Evolutionary conservation across 192 early-diverging fungal genomes (phyloP).

Genomic region (Cladochytrium replicatum): DNA sequence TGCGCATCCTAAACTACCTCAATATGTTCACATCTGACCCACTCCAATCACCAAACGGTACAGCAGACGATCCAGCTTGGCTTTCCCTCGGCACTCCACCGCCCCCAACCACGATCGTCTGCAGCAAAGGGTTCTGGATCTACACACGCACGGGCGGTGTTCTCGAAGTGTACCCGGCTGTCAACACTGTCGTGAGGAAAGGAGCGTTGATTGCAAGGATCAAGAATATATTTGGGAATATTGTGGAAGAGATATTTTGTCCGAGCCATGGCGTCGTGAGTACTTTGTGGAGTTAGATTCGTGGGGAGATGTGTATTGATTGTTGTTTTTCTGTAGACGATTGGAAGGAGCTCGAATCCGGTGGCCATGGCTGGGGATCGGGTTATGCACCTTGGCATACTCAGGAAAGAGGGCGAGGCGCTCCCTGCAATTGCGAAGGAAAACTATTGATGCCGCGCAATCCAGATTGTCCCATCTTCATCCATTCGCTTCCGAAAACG

Average conservation of each 20-base stretch:
- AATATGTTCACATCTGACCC: slow-evolving; percentile 42
- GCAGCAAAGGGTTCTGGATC: slow-evolving; percentile 60
- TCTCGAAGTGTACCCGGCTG: slow-evolving; percentile 69
- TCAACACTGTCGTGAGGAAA: slow-evolving; percentile 72
- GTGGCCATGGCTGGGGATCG: slow-evolving; percentile 81
- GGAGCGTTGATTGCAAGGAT: slow-evolving; percentile 77
- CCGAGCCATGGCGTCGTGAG: slow-evolving; percentile 67
- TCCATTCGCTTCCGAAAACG: too few species aligned
- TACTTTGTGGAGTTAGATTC: background rate
- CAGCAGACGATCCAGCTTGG: slow-evolving; percentile 2
- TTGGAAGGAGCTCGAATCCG: slow-evolving; percentile 75
- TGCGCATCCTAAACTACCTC: slow-evolving; percentile 54
- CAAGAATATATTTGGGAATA: slow-evolving; percentile 81
- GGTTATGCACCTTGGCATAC: slow-evolving; percentile 74
- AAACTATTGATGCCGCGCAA: too few species aligned
- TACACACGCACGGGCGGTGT: slow-evolving; percentile 82
- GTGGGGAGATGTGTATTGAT: background rate
- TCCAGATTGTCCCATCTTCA: too few species aligned
- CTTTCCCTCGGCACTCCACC: slow-evolving; percentile 5
- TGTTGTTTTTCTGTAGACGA: slow-evolving; percentile 22
- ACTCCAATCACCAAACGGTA: slow-evolving; percentile 4
- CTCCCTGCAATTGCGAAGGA: slow-evolving; percentile 38
- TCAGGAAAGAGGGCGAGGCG: slow-evolving; percentile 40
- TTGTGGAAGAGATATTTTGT: slow-evolving; percentile 74
- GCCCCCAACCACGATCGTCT: slow-evolving; percentile 37